phyloP scores from a whole-genome alignment of 2,329 filamentous ascomycete genomes.

The Ophiocordyceps polyrhachis-furcata region DNA sequence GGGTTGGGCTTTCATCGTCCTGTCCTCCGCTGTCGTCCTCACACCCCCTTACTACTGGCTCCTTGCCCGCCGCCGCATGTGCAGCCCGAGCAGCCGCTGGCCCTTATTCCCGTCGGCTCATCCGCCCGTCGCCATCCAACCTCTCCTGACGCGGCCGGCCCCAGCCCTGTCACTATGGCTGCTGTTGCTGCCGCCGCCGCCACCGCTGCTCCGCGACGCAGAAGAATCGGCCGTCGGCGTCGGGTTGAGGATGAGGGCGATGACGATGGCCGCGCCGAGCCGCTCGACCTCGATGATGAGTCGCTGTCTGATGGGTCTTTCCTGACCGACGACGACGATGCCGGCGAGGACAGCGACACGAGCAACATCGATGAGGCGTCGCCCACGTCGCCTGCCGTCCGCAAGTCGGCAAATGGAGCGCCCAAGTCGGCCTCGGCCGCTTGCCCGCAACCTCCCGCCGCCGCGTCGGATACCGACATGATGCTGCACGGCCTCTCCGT shows the following conservation, averaged over 20 bases:
- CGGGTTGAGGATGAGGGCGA: conserved; percentile 54
- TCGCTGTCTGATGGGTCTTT: conserved; percentile 46
- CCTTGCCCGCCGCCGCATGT: conserved; percentile 10
- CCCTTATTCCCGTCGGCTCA: conserved; percentile 11
- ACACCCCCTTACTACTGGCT: not conserved
- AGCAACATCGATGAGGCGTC: conserved; percentile 40
- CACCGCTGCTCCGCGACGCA: conserved; percentile 29
- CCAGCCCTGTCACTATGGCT: conserved; percentile 13
- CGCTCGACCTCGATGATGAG: conserved; percentile 43
- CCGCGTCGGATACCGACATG: conserved; percentile 34
- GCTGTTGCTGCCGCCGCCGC: conserved; percentile 6
- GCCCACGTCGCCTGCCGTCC: conserved; percentile 24
- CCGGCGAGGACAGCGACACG: conserved; percentile 42
- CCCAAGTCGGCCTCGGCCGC: conserved; percentile 14
- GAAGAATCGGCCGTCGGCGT: conserved; percentile 49
- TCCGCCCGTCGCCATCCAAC: conserved; percentile 12
- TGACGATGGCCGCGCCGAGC: conserved; percentile 40
- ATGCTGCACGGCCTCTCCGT: conserved; percentile 37
- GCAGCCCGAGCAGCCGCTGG: conserved; percentile 8
- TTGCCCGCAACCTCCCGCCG: conserved; percentile 15
- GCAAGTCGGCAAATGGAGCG: conserved; percentile 23
- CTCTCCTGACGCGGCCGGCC: conserved; percentile 7
- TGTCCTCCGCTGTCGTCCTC: not conserved
- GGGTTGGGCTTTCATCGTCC: conserved; percentile 5
- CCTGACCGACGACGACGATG: conserved; percentile 41